Conservation (phyloP, 31 red algal species). For the Endocladia muricata region DNA sequence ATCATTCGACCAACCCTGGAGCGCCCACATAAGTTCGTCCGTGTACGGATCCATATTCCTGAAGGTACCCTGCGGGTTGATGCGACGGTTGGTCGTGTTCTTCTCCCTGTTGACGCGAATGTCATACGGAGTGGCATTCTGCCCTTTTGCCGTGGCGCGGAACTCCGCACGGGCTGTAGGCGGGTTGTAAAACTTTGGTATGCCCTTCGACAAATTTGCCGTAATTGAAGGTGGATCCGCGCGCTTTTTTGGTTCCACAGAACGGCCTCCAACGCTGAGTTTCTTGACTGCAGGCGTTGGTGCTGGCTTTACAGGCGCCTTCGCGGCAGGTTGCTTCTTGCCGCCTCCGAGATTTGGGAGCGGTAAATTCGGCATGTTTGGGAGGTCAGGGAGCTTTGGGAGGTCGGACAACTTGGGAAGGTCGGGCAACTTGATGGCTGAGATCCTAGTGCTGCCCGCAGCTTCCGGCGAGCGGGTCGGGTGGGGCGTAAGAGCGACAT, state of each 20-base stretch:
- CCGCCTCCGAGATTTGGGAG: background rate
- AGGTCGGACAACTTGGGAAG: constrained; percentile 20
- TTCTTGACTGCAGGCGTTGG: background rate
- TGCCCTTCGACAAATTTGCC: background rate
- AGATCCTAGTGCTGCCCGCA: background rate
- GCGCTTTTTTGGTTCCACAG: background rate
- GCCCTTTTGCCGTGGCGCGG: constrained; percentile 50
- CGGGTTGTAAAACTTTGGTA: constrained; percentile 76
- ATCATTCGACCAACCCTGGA: constrained; percentile 54
- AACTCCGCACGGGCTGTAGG: constrained; percentile 49
- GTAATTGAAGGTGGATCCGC: background rate
- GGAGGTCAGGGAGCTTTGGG: background rate
- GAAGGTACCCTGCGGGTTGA: constrained; percentile 68
- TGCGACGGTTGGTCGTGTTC: constrained; percentile 50
- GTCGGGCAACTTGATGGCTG: constrained; percentile 45
- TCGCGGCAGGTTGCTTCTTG: background rate
- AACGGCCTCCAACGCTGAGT: constrained; percentile 24
- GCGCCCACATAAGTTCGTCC: constrained; percentile 57
- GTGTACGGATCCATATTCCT: constrained; percentile 84
- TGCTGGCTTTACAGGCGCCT: background rate
- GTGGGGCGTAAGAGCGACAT: background rate
- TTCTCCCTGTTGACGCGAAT: constrained; percentile 30
- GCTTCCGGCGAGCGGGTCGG: background rate
- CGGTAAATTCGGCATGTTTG: background rate
- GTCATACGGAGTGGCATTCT: constrained; percentile 65